Evolutionary conservation across 257 asterid genomes (phyloP).

Genomic region (Euphrasia confusa): DNA sequence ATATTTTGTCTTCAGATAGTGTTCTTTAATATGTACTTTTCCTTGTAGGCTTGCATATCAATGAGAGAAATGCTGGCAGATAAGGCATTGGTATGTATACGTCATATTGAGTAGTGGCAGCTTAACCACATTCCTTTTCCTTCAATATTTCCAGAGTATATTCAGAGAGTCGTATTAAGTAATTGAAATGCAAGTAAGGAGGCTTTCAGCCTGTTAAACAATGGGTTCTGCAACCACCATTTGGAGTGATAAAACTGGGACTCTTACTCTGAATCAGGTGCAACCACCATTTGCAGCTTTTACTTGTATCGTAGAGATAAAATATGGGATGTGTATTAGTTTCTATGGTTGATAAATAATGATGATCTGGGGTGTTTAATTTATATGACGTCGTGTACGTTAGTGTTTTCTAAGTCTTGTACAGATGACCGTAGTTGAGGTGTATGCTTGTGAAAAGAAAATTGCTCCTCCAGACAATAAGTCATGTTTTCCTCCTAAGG

Average conservation of each 20-base stretch:
- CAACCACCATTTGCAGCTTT: slow-evolving; percentile 15
- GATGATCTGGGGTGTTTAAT: background rate
- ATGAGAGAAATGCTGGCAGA: slow-evolving; percentile 99
- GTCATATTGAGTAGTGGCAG: background rate
- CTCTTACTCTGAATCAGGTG: slow-evolving; percentile 75
- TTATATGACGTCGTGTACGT: background rate
- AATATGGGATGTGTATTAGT: background rate
- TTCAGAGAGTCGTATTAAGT: slow-evolving; percentile 1
- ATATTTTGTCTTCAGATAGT: no score
- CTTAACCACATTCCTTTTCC: slow-evolving; percentile 17
- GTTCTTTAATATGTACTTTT: no score
- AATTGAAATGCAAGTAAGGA: slow-evolving; percentile 63
- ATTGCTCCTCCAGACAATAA: slow-evolving; percentile 52
- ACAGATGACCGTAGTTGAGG: slow-evolving; percentile 92
- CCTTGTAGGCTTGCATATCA: slow-evolving; percentile 24
- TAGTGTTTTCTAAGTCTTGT: slow-evolving; percentile 1
- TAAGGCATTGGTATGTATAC: slow-evolving; percentile 77
- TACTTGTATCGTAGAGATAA: slow-evolving; percentile 12
- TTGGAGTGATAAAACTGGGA: slow-evolving; percentile 97
- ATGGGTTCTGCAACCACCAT: slow-evolving; percentile 99
- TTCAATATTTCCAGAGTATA: no score
- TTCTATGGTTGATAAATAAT: background rate
- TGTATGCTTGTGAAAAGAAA: slow-evolving; percentile 53
- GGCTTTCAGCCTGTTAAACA: slow-evolving; percentile 97
- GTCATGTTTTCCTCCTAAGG: slow-evolving; percentile 47